A percentile compares a stretch with the other conserved stretches of the same genome.
Conservation (phyloP, 2,329 filamentous ascomycete species). For the Plectosphaerella plurivora region DNA sequence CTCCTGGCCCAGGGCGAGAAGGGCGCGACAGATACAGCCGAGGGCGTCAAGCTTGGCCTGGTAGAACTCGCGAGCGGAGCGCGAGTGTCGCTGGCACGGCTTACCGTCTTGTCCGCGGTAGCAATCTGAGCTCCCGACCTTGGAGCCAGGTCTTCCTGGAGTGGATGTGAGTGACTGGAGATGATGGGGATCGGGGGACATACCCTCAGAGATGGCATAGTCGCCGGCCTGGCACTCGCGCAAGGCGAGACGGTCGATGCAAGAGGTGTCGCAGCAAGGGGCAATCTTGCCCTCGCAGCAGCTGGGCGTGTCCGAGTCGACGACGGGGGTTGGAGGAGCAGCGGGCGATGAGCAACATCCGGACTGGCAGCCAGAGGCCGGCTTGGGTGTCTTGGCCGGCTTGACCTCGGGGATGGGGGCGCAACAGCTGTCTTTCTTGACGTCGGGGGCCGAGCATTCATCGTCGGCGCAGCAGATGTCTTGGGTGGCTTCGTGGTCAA, state of each 20-base stretch:
- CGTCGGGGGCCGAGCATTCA: background rate
- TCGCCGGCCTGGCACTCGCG: slow-evolving; percentile 28
- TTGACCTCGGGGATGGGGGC: background rate
- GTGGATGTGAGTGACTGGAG: background rate
- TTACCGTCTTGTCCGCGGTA: slow-evolving; percentile 15
- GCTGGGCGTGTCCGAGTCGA: slow-evolving; percentile 9
- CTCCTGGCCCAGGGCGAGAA: slow-evolving; percentile 46
- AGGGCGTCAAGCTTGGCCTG: slow-evolving; percentile 38
- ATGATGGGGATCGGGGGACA: no score
- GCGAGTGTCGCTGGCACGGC: slow-evolving; percentile 31
- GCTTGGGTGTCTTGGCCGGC: background rate
- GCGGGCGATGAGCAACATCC: slow-evolving; percentile 3
- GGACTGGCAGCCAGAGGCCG: background rate
- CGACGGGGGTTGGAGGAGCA: background rate
- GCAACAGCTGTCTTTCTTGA: background rate
- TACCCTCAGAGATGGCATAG: slow-evolving; percentile 8
- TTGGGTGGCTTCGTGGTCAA: background rate
- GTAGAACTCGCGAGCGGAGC: slow-evolving; percentile 31
- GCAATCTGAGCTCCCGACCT: background rate
- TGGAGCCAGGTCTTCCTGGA: background rate
- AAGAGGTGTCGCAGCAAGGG: slow-evolving; percentile 37
- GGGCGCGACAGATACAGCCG: slow-evolving; percentile 49
- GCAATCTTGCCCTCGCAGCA: slow-evolving; percentile 36
- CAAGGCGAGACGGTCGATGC: slow-evolving; percentile 38
- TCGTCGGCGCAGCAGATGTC: background rate